Conservation (phyloP, 1,284 basidiomycete genomes). For the Austroboletus niveus region DNA sequence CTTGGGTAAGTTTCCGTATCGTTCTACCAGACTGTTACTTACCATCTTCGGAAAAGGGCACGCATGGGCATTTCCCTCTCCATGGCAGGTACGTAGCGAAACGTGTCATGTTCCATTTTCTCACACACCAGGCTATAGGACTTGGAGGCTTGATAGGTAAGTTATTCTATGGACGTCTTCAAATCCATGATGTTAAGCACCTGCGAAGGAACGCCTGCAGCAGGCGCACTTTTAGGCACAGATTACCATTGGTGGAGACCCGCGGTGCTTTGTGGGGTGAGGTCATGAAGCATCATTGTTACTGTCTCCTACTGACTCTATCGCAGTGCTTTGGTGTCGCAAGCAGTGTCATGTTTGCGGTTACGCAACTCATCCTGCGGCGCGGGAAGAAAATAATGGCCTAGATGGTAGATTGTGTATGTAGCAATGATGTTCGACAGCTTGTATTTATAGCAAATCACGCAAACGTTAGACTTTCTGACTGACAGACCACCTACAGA, state of each 20-base stretch:
- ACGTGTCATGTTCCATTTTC: neutral
- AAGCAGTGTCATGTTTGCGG: constrained; percentile 6
- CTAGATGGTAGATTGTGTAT: neutral
- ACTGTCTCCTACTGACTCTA: constrained; percentile 5
- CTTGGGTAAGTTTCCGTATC: constrained; percentile 26
- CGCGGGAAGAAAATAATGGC: neutral
- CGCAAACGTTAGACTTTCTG: neutral
- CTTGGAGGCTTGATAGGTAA: constrained; percentile 26
- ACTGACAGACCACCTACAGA: neutral
- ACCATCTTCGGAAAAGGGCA: constrained; percentile 12
- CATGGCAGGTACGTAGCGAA: constrained; percentile 21
- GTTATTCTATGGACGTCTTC: neutral
- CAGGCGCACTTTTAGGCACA: constrained; percentile 27
- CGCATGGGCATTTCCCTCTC: constrained; percentile 28
- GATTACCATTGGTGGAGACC: constrained; percentile 27
- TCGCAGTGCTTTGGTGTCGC: constrained; percentile 12
- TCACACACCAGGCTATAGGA: constrained; percentile 11
- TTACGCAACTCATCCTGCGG: constrained; percentile 2
- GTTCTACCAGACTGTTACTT: neutral
- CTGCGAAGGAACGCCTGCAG: constrained; percentile 22
- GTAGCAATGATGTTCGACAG: neutral
- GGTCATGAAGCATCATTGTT: neutral
- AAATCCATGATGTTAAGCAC: neutral
- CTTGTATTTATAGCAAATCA: neutral
- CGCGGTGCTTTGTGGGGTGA: constrained; percentile 28